Percentiles rank a stretch among this genome's conserved stretches.
Conservation (phyloP, 768 basidiomycete species). For the Asterophora lycoperdoides region DNA sequence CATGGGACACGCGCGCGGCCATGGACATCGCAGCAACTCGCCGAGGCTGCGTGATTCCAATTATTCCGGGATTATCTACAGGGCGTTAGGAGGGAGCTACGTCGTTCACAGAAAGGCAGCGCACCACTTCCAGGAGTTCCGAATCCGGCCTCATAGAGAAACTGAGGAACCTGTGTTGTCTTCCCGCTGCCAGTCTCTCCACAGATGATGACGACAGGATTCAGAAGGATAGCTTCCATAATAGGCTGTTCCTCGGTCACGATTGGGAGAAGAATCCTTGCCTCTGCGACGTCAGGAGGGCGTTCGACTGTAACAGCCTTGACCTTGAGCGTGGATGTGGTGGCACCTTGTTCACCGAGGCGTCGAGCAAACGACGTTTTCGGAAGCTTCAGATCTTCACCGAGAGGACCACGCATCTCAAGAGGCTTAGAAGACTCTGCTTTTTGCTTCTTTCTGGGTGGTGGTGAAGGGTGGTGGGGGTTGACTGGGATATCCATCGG, state of each 20-base stretch:
- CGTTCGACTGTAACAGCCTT: constrained; percentile 58
- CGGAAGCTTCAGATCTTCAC: constrained; percentile 66
- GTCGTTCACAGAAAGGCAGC: constrained; percentile 14
- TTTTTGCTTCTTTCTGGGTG: constrained; percentile 48
- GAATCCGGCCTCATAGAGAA: constrained; percentile 96
- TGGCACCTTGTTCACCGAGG: constrained; percentile 22
- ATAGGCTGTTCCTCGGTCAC: constrained; percentile 91
- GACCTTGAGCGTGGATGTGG: constrained; percentile 19
- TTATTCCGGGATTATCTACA: constrained; percentile 94
- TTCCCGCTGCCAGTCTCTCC: constrained; percentile 98
- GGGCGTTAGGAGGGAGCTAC: constrained; percentile 3
- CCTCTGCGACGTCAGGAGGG: constrained; percentile 66
- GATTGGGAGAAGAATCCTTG: constrained; percentile 80
- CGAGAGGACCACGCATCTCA: constrained; percentile 75
- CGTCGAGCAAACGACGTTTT: constrained; percentile 59
- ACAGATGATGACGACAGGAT: constrained; percentile 80
- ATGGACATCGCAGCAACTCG: constrained; percentile 97
- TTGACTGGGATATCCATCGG: constrained; percentile 12
- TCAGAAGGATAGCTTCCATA: constrained; percentile 84
- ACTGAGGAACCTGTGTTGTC: constrained; percentile 97
- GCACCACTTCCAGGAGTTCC: constrained; percentile 78
- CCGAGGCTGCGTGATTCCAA: constrained; percentile 95
- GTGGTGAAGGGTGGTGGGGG: constrained; percentile 21
- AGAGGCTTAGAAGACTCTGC: constrained; percentile 22
- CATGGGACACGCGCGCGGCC: constrained; percentile 88